Conservation (phyloP, 2,329 filamentous ascomycete species). For the Hypocreales sp. region DNA sequence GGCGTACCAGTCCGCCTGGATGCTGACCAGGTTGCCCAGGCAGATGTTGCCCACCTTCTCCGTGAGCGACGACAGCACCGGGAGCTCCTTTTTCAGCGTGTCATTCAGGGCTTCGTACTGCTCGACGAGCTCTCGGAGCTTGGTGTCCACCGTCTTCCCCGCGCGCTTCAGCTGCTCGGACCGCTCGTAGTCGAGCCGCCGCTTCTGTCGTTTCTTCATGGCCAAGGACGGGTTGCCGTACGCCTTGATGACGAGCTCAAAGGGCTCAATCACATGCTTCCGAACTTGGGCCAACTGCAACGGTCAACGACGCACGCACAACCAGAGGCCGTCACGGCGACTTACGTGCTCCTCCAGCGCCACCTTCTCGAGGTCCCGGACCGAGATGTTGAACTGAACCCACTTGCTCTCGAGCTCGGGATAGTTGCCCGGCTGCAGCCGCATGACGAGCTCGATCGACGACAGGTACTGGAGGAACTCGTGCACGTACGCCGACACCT, state of each 20-base stretch:
- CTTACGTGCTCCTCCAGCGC: slow-evolving; percentile 74
- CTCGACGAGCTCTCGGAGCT: slow-evolving; percentile 68
- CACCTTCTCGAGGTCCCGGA: slow-evolving; percentile 71
- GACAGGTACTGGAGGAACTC: slow-evolving; percentile 68
- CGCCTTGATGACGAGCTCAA: slow-evolving; percentile 60
- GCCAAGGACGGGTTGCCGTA: slow-evolving; percentile 75
- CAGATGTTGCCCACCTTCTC: slow-evolving; percentile 74
- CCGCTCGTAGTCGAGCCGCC: slow-evolving; percentile 77
- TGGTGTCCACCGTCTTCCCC: slow-evolving; percentile 77
- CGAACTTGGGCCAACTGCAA: slow-evolving; percentile 47
- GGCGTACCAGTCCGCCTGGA: slow-evolving; percentile 70
- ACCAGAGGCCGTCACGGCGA: slow-evolving; percentile 4
- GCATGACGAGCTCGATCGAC: slow-evolving; percentile 72
- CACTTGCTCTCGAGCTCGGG: slow-evolving; percentile 88
- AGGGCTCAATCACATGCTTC: slow-evolving; percentile 72
- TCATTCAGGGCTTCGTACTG: slow-evolving; percentile 87
- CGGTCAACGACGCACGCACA: slow-evolving; percentile 1
- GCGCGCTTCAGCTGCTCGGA: slow-evolving; percentile 62
- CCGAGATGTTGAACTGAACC: slow-evolving; percentile 77
- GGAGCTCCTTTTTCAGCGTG: slow-evolving; percentile 82
- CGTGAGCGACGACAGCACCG: slow-evolving; percentile 66
- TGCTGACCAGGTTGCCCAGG: slow-evolving; percentile 66
- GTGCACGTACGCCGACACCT: slow-evolving; percentile 63
- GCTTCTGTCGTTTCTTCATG: slow-evolving; percentile 90
- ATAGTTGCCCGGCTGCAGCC: slow-evolving; percentile 52